These are phyloP conservation scores for Cryptococcus deneoformans DNA, from an alignment of 1,284 basidiomycete species.

Conservation along the genomic window DNA sequence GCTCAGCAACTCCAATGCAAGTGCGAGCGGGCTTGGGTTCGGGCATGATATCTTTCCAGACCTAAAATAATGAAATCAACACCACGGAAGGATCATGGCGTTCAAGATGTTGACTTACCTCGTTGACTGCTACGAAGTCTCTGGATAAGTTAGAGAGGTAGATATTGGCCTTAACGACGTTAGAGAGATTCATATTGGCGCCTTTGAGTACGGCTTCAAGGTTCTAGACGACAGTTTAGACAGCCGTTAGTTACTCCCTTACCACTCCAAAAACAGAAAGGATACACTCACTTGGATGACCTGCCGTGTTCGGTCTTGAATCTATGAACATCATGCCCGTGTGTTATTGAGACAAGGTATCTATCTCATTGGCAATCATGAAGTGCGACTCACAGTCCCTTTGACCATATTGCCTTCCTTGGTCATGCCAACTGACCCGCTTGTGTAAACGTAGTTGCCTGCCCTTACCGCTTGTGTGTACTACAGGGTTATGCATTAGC, in stretches of 20 bases:
- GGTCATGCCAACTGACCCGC: conserved; percentile 42
- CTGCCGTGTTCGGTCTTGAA: conserved; percentile 40
- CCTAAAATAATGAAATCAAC: conserved; percentile 6
- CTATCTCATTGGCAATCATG: background rate
- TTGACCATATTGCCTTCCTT: conserved; percentile 40
- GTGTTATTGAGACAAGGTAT: background rate
- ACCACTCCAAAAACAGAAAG: background rate
- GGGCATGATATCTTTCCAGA: conserved; percentile 44
- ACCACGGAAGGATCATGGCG: no score
- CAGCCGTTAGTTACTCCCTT: no score
- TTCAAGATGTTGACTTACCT: conserved; percentile 17
- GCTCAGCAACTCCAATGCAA: conserved; percentile 61
- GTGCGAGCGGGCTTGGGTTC: conserved; percentile 61
- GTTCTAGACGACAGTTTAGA: conserved; percentile 15
- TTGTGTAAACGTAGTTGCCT: conserved; percentile 39
- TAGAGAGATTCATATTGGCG: conserved; percentile 29
- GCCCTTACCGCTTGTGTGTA: conserved; percentile 45
- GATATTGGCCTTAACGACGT: conserved; percentile 45
- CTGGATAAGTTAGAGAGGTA: conserved; percentile 39
- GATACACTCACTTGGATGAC: conserved; percentile 27
- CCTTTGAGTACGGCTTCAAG: conserved; percentile 39
- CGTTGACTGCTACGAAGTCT: conserved; percentile 41
- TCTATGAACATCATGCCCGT: conserved; percentile 7
- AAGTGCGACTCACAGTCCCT: conserved; percentile 28
- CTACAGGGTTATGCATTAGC: conserved; percentile 14